These are phyloP conservation scores for Xylaria nigripes DNA, from an alignment of 495 filamentous ascomycete species.

Conservation along the genomic window DNA sequence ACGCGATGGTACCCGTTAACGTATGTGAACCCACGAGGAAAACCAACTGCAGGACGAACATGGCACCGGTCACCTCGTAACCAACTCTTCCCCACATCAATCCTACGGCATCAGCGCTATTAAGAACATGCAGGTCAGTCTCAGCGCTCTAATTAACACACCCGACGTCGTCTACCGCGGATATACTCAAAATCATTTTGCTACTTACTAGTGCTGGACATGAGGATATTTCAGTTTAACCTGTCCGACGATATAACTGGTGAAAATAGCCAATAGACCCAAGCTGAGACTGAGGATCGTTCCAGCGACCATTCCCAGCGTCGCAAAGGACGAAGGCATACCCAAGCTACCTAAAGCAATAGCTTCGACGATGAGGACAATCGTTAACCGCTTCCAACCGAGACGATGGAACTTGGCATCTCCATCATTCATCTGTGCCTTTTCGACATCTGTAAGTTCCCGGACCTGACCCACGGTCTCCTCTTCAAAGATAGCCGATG, in stretches of 20 bases:
- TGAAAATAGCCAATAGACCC: constrained; percentile 65
- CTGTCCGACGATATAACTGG: constrained; percentile 68
- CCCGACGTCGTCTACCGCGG: background rate
- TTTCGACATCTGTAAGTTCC: constrained; percentile 28
- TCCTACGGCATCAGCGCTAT: constrained; percentile 54
- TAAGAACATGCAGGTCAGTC: background rate
- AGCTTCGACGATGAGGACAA: constrained; percentile 64
- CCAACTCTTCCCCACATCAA: constrained; percentile 57
- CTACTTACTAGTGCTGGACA: constrained; percentile 51
- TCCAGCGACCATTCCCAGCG: constrained; percentile 51
- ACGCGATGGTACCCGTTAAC: constrained; percentile 63
- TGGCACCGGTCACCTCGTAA: constrained; percentile 54
- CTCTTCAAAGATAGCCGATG: constrained; percentile 11
- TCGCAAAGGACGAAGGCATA: constrained; percentile 56
- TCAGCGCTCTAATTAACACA: background rate
- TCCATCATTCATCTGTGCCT: constrained; percentile 32
- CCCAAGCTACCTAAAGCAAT: constrained; percentile 64
- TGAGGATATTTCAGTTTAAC: constrained; percentile 65
- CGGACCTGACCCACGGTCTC: constrained; percentile 24
- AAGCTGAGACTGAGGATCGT: constrained; percentile 52
- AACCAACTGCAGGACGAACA: constrained; percentile 58
- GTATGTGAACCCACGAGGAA: constrained; percentile 75
- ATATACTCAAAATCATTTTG: background rate
- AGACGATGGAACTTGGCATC: constrained; percentile 35
- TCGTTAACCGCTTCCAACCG: constrained; percentile 43